A percentile compares a stretch with the other conserved stretches of the same genome.
These are phyloP conservation scores for Colletotrichum noveboracense DNA, from an alignment of 2,329 filamentous ascomycete genomes.

Conservation along the genomic window DNA sequence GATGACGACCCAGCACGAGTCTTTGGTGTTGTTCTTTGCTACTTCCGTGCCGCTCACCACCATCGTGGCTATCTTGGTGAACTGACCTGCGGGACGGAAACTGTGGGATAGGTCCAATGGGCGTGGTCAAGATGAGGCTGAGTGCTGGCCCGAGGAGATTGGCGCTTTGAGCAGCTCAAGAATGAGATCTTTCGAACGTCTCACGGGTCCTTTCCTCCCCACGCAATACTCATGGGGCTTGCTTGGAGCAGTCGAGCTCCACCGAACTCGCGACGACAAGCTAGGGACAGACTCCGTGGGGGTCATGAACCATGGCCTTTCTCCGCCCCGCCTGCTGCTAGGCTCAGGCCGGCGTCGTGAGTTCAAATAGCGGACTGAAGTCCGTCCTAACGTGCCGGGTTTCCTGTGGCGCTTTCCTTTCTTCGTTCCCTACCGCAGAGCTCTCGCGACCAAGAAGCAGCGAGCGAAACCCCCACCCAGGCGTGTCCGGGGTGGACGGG, in stretches of 20 bases:
- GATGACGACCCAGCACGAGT: conserved; percentile 26
- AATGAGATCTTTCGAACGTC: neutral
- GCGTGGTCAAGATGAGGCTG: neutral
- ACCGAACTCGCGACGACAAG: neutral
- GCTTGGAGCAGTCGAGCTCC: neutral
- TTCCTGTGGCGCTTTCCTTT: neutral
- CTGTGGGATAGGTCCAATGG: neutral
- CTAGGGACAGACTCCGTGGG: neutral
- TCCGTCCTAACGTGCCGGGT: neutral
- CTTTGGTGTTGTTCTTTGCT: conserved; percentile 21
- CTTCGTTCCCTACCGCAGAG: neutral
- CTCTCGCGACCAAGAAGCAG: neutral
- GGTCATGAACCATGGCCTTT: neutral
- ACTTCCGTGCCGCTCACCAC: conserved; percentile 20
- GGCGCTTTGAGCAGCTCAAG: neutral
- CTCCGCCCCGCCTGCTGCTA: neutral
- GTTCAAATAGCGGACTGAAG: neutral
- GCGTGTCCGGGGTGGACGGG: neutral
- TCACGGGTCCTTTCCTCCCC: neutral
- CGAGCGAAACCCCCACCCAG: neutral
- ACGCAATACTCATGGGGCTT: neutral
- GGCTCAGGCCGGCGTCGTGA: neutral
- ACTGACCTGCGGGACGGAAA: neutral
- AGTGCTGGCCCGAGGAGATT: neutral
- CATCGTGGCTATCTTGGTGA: neutral